Percentiles rank a stretch among this genome's conserved stretches.
phyloP scores from a whole-genome alignment of 805 yeast genomes.

The Teunomyces funiuensis region DNA sequence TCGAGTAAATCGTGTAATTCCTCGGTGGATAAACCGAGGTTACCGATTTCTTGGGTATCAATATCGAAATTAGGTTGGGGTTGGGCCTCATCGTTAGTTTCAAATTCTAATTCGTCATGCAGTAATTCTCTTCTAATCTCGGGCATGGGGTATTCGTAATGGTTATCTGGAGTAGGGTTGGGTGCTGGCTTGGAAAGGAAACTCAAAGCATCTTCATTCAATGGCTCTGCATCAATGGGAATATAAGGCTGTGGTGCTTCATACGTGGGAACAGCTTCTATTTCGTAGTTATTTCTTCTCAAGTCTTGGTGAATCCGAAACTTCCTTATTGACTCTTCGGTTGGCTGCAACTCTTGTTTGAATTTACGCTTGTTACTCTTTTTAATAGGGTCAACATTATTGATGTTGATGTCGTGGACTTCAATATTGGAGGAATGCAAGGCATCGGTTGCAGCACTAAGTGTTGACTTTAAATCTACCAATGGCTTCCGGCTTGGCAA shows the following conservation, averaged over 20 bases:
- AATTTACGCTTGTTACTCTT: constrained; percentile 6
- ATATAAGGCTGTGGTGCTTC: constrained; percentile 39
- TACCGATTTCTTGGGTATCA: constrained; percentile 12
- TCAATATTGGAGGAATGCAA: constrained; percentile 23
- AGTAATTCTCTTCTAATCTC: constrained; percentile 15
- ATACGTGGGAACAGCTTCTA: constrained; percentile 49
- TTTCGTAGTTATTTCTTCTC: constrained; percentile 24
- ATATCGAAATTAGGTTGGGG: neutral
- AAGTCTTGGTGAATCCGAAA: constrained; percentile 3
- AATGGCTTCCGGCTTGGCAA: neutral
- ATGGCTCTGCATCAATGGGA: constrained; percentile 47
- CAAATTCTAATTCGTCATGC: constrained; percentile 13
- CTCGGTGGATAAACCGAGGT: constrained; percentile 31
- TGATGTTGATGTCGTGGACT: constrained; percentile 9
- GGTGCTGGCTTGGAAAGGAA: constrained; percentile 22
- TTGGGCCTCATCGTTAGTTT: constrained; percentile 12
- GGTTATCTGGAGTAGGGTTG: constrained; percentile 18
- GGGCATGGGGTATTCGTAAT: constrained; percentile 10
- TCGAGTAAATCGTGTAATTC: constrained; percentile 40
- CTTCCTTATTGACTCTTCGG: neutral
- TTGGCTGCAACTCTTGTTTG: neutral
- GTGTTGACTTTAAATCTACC: constrained; percentile 12
- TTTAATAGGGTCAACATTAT: constrained; percentile 32
- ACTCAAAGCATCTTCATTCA: constrained; percentile 25
- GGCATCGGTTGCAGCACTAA: constrained; percentile 15